Conservation (phyloP, 176 grass and related monocot genomes). For the Luzula sylvatica region DNA sequence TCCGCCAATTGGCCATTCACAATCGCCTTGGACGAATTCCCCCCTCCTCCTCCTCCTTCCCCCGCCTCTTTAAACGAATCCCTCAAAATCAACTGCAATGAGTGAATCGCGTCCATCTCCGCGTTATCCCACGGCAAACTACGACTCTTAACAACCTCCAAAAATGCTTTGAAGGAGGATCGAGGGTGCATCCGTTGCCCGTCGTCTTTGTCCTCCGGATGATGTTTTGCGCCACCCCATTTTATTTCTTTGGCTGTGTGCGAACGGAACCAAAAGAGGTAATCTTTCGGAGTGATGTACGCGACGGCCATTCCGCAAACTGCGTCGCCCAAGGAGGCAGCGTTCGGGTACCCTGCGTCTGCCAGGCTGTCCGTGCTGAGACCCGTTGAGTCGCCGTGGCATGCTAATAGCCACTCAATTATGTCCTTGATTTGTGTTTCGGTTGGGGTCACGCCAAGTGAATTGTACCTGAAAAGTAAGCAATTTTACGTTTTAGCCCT, state of each 20-base stretch:
- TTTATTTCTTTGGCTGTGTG: constrained; percentile 96
- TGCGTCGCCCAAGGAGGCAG: constrained; percentile 64
- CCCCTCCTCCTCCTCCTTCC: constrained; percentile 34
- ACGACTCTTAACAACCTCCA: constrained; percentile 90
- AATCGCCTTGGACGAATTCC: constrained; percentile 57
- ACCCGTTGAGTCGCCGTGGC: constrained; percentile 76
- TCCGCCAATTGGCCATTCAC: constrained; percentile 51
- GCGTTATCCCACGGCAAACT: constrained; percentile 93
- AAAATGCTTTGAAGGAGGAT: constrained; percentile 93
- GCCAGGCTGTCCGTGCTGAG: constrained; percentile 89
- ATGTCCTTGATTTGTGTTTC: constrained; percentile 91
- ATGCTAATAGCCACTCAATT: constrained; percentile 57
- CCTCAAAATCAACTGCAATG: constrained; percentile 84
- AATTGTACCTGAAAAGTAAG: constrained; percentile 43
- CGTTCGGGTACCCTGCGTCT: constrained; percentile 75
- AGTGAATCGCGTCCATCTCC: constrained; percentile 97
- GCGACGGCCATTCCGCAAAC: constrained; percentile 94
- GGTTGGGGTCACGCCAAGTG: constrained; percentile 65
- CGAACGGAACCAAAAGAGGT: constrained; percentile 96
- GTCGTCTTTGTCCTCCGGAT: constrained; percentile 94
- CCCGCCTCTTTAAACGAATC: constrained; percentile 61
- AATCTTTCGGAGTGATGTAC: constrained; percentile 76
- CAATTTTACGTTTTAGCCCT: no score
- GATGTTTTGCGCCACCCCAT: constrained; percentile 96
- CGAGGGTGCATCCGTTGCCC: constrained; percentile 93